Conservation (phyloP, 2,329 filamentous ascomycete genomes). For the Pyrenophora seminiperda region DNA sequence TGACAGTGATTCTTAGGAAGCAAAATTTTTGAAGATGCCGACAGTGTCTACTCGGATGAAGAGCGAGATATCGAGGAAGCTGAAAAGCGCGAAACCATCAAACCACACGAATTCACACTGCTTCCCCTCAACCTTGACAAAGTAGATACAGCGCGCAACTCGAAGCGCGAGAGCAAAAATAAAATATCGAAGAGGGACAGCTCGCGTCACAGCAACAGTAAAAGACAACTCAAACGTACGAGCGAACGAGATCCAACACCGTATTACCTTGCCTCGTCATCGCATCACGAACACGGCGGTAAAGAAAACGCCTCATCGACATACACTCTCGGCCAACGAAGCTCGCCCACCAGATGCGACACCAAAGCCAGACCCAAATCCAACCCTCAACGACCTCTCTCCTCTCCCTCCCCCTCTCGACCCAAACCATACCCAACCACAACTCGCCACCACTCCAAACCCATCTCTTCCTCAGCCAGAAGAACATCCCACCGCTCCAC, state of each 20-base stretch:
- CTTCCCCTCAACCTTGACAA: slow-evolving; percentile 30
- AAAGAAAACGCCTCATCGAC: slow-evolving; percentile 40
- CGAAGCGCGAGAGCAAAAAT: slow-evolving; percentile 22
- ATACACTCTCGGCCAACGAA: slow-evolving; percentile 25
- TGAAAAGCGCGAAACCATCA: slow-evolving; percentile 29
- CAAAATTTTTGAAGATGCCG: slow-evolving; percentile 38
- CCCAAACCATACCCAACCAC: too few relatives aligned
- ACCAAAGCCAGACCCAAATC: slow-evolving; percentile 8
- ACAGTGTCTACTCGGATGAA: slow-evolving; percentile 38
- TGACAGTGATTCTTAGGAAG: slow-evolving; percentile 18
- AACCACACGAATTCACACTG: slow-evolving; percentile 26
- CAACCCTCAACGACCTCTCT: too few relatives aligned
- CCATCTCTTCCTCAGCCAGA: slow-evolving; percentile 1
- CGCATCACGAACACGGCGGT: slow-evolving; percentile 38
- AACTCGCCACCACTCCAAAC: too few relatives aligned
- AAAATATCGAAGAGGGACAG: slow-evolving; percentile 16
- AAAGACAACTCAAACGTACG: slow-evolving; percentile 29
- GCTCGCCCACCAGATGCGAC: slow-evolving; percentile 1
- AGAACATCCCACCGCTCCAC: slow-evolving; percentile 17
- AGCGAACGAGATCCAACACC: slow-evolving; percentile 38
- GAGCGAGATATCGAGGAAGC: slow-evolving; percentile 36
- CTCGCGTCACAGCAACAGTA: slow-evolving; percentile 22
- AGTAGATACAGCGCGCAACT: slow-evolving; percentile 19
- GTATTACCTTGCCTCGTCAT: slow-evolving; percentile 18
- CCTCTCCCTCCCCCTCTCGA: too few relatives aligned